Conservation (phyloP, 495 filamentous ascomycete genomes). For the Emericellopsis terricola region DNA sequence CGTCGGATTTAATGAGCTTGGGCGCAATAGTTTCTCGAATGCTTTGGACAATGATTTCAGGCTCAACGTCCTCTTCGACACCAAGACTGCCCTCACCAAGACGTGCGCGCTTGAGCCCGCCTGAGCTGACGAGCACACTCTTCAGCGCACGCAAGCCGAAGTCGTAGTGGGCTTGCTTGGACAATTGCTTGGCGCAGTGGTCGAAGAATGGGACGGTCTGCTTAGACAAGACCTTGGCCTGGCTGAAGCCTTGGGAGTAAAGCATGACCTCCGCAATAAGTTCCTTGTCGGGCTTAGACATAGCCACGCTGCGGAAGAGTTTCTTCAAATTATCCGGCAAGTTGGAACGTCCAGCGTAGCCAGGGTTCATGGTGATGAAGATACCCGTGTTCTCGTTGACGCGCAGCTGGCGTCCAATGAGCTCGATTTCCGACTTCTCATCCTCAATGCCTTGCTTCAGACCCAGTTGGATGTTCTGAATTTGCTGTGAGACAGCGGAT, state of each 20-base stretch:
- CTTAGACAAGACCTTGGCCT: constrained; percentile 80
- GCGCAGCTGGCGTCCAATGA: constrained; percentile 71
- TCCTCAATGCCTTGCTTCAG: constrained; percentile 65
- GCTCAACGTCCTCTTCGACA: constrained; percentile 63
- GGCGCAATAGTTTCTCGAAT: constrained; percentile 96
- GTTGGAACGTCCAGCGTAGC: constrained; percentile 95
- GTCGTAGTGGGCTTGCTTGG: constrained; percentile 97
- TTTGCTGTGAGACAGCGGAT: constrained; percentile 94
- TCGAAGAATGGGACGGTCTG: constrained; percentile 98
- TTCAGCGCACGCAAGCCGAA: constrained; percentile 95
- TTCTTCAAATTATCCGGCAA: constrained; percentile 98
- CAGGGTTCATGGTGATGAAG: constrained; percentile 99
- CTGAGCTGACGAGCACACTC: constrained; percentile 94
- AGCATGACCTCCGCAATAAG: constrained; percentile 99
- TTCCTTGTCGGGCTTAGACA: constrained; percentile 99
- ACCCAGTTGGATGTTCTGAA: constrained; percentile 96
- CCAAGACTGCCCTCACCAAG: constrained; percentile 39
- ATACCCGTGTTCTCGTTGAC: constrained; percentile 91
- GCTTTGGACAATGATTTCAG: constrained; percentile 98
- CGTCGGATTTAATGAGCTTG: constrained; percentile 83
- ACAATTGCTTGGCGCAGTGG: constrained; percentile 56
- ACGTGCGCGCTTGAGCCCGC: constrained; percentile 78
- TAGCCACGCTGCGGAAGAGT: constrained; percentile 94
- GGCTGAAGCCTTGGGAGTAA: constrained; percentile 95
- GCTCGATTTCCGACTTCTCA: constrained; percentile 70